These are phyloP conservation scores for Naegleria gruberi DNA, from an alignment of 208 protist species.

Conservation along the genomic window DNA sequence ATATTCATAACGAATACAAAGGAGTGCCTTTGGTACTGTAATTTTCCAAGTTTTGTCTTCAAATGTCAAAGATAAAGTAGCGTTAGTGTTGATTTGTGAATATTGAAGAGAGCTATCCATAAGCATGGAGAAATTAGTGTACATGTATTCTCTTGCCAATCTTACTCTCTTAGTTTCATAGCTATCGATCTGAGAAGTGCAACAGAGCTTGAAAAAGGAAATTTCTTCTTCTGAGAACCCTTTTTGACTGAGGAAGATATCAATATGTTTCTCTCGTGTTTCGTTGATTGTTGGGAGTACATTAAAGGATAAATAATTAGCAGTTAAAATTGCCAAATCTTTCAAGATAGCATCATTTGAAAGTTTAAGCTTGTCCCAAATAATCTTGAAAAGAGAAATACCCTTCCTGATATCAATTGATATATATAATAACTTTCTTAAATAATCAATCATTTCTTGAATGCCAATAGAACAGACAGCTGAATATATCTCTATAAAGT, in stretches of 20 bases:
- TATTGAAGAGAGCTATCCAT: no score
- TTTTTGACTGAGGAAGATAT: not conserved
- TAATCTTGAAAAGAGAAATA: not conserved
- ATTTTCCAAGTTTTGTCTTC: not conserved
- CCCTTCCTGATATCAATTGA: not conserved
- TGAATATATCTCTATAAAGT: not conserved
- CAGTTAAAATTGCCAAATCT: not conserved
- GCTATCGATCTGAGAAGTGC: not conserved
- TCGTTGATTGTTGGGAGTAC: not conserved
- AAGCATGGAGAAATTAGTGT: not conserved
- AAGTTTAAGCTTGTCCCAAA: not conserved
- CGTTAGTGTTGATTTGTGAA: no score
- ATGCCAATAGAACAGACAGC: not conserved
- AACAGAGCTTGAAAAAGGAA: not conserved
- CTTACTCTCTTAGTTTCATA: not conserved
- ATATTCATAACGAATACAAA: not conserved
- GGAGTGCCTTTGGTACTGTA: not conserved
- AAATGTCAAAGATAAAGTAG: no score
- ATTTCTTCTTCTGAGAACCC: not conserved
- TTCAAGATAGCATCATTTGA: not conserved
- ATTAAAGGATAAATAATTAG: not conserved
- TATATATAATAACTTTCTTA: not conserved
- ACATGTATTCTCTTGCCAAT: not conserved
- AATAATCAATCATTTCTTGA: not conserved
- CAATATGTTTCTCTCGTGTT: not conserved